A percentile compares a stretch with the other conserved stretches of the same genome.
These are phyloP conservation scores for Panellus pusillus DNA, from an alignment of 768 basidiomycete species.

Conservation along the genomic window DNA sequence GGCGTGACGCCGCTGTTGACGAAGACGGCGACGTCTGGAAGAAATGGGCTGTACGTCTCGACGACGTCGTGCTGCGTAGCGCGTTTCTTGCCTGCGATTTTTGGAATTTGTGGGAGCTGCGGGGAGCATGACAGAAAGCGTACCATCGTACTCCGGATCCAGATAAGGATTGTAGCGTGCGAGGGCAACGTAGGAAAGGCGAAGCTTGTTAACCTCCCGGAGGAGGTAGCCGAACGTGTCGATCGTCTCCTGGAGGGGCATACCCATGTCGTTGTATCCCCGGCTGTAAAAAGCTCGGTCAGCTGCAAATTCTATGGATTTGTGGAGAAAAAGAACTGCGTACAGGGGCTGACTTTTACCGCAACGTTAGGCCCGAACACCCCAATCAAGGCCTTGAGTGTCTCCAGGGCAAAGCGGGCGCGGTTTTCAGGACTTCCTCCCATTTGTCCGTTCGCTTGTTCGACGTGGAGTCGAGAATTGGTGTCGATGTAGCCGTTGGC, in stretches of 20 bases:
- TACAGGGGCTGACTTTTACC: slow-evolving; percentile 16
- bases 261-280: slow-evolving; percentile 36
- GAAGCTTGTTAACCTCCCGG: slow-evolving; percentile 25
- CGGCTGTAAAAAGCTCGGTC: slow-evolving; percentile 32
- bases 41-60: slow-evolving; percentile 24
- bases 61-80: slow-evolving; percentile 31
- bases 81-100: slow-evolving; percentile 21
- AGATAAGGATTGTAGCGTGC: slow-evolving; percentile 19
- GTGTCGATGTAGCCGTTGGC: slow-evolving; percentile 35
- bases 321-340: neutral
- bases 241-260: slow-evolving; percentile 25
- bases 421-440: slow-evolving; percentile 45
- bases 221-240: slow-evolving; percentile 29
- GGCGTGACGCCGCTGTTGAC: slow-evolving; percentile 27
- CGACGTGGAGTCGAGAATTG: slow-evolving; percentile 36
- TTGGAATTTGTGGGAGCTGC: too few relatives aligned
- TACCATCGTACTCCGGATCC: slow-evolving; percentile 26
- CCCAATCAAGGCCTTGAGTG: slow-evolving; percentile 30
- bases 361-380: slow-evolving; percentile 37
- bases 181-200: slow-evolving; percentile 27
- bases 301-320: neutral
- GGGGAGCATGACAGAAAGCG: too few relatives aligned
- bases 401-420: slow-evolving; percentile 38
- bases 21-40: slow-evolving; percentile 24
- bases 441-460: slow-evolving; percentile 43